Base-by-base conservation (phyloP, 768 basidiomycete genomes). In the Lepiota venenata region DNA sequence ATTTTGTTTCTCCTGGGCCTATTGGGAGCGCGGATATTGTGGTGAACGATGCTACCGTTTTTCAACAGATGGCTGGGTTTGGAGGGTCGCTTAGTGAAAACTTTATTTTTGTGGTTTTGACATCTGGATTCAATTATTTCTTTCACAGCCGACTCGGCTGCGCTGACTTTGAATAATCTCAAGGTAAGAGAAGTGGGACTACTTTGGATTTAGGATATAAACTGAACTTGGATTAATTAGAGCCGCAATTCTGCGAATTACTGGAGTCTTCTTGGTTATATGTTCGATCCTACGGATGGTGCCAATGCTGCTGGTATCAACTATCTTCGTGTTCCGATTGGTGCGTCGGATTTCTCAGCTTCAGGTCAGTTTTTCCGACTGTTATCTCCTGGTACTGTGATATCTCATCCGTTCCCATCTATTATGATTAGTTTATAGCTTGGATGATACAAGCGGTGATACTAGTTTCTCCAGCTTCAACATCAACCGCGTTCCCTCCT, bases 341-440 rank as follows among this genome's bases (percentile, higher is more conserved):
- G 88, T 12, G 84, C 88, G 3, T 79, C 85, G 2, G 88, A 90
- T 66, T 90, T 90, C 62, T 88, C 88, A 10, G 69, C 78, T 2
- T 71, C 60, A 2, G 58, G 87, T 85, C 54, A 42, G 75, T 20
- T 6, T 11, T 4, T 55, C 21, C 43, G 4, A n/a, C 40, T 14
- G 27, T 14, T 12, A n/a, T 2, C 14, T 16, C 21, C 29, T 43
- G 68, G 52, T 5, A 25, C 25, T 2, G 5, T 5, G 25, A 2
- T 5, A 25, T n/a, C 25, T 35, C 16, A 8, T 37, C 16, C 20
- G 7, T 6, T 2, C 16, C 1, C n/a, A 20, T 42, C 15, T n/a
- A n/a, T n/a, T n/a, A n/a, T n/a, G n/a, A 47, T 1, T 45, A 79
- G 88, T 71, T 1, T 90, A 90, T 61, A 88, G 79, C 47, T 78